These are phyloP conservation scores for Magnaporthiopsis incrustans DNA, from an alignment of 2,329 filamentous ascomycete genomes.

Conservation along the genomic window DNA sequence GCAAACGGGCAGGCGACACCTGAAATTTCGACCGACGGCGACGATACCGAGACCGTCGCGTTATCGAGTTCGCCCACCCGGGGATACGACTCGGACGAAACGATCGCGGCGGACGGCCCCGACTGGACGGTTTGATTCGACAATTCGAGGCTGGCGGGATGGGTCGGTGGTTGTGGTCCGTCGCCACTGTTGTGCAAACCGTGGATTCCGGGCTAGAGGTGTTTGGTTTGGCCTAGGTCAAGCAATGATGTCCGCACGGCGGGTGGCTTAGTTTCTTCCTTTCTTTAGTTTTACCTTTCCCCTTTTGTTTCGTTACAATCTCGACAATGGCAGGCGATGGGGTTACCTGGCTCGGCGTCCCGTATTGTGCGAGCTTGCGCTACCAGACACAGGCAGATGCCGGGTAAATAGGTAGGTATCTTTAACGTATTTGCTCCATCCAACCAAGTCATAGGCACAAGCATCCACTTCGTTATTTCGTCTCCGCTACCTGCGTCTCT, in stretches of 20 bases:
- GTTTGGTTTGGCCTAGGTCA: neutral
- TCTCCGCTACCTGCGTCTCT: conserved; percentile 20
- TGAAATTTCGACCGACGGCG: neutral
- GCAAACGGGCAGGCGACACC: neutral
- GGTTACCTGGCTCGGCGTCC: neutral
- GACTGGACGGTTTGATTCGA: neutral
- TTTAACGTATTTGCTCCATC: neutral
- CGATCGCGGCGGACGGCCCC: neutral
- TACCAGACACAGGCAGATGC: neutral
- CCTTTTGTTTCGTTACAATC: neutral
- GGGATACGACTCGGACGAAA: neutral
- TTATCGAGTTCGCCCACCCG: neutral
- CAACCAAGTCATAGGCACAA: neutral
- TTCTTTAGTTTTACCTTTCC: neutral
- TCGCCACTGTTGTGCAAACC: neutral
- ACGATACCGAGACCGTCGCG: neutral
- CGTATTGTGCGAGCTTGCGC: neutral
- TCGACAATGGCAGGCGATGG: neutral
- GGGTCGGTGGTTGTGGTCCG: neutral
- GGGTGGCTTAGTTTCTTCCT: neutral
- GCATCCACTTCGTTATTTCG: neutral
- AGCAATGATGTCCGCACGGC: neutral
- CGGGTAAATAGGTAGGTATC: neutral
- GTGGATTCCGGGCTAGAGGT: neutral
- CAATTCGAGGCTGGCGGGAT: neutral